Conservation (phyloP, 306 rosid genomes). For the Oemleria cerasiformis region DNA sequence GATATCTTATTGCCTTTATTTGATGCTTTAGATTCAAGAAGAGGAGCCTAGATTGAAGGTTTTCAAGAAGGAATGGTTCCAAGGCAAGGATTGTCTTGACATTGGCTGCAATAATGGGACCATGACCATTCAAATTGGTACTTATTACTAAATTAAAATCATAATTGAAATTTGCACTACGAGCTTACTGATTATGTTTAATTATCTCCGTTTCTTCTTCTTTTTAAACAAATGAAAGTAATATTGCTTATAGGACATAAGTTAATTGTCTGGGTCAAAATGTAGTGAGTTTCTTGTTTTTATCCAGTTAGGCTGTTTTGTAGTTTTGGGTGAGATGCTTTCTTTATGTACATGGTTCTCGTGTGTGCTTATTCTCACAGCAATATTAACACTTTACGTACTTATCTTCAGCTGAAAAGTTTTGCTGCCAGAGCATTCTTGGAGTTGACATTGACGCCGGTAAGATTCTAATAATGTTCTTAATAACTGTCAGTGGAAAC, state of each 20-base stretch:
- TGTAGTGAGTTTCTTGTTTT: neutral
- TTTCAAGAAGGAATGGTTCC: conserved; percentile 77
- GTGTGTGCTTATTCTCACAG: neutral
- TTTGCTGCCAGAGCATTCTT: conserved; percentile 68
- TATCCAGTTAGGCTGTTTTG: neutral
- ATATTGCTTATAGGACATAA: neutral
- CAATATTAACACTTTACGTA: neutral
- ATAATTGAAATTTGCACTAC: neutral
- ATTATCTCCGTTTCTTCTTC: neutral
- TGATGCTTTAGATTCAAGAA: conserved; percentile 52
- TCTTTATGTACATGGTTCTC: neutral
- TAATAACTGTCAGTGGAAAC: conserved; percentile 6
- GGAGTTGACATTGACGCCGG: conserved; percentile 89
- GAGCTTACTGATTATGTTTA: neutral
- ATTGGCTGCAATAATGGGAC: conserved; percentile 81
- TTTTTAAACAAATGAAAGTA: neutral
- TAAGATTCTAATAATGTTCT: conserved; percentile 41
- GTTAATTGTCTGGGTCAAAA: neutral
- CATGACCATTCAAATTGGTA: conserved; percentile 82
- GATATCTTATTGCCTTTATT: neutral
- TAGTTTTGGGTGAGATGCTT: neutral
- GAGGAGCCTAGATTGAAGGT: conserved; percentile 66
- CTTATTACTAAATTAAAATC: neutral
- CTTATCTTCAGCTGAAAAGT: conserved; percentile 61
- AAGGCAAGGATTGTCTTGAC: conserved; percentile 85